Conservation (phyloP, 2,329 filamentous ascomycete genomes). For the Raffaelea deltoideospora region DNA sequence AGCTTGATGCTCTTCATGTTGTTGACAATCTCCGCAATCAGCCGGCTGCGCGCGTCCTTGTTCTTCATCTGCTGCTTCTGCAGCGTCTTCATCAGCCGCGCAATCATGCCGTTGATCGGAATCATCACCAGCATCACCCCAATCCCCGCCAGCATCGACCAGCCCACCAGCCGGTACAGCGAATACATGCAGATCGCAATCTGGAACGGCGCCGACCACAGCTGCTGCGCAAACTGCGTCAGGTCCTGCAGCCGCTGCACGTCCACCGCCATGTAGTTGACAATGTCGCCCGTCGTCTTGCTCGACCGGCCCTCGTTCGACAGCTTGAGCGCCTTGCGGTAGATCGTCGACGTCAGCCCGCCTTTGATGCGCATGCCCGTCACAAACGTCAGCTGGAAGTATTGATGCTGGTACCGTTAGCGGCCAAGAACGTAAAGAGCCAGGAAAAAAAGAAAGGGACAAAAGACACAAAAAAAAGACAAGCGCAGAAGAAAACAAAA, state of each 20-base stretch:
- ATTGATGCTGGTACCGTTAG: too few relatives aligned
- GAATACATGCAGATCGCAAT: constrained; percentile 92
- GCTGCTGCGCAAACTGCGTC: constrained; percentile 85
- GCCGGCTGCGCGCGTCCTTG: constrained; percentile 80
- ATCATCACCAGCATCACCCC: constrained; percentile 97
- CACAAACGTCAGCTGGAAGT: constrained; percentile 90
- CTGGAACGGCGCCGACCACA: constrained; percentile 96
- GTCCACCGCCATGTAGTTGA: constrained; percentile 99
- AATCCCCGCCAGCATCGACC: constrained; percentile 90
- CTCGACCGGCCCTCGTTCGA: constrained; percentile 82
- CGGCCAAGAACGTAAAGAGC: constrained; percentile 12
- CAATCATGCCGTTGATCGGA: constrained; percentile 84
- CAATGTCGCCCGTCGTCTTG: constrained; percentile 93
- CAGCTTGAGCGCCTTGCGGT: constrained; percentile 74
- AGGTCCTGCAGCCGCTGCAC: constrained; percentile 89
- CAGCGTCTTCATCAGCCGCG: constrained; percentile 80
- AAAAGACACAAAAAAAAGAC: constrained; percentile 14
- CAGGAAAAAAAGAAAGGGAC: not conserved
- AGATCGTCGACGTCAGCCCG: constrained; percentile 77
- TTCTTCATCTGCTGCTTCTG: constrained; percentile 99
- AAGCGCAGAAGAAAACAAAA: too few relatives aligned
- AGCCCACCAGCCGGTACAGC: constrained; percentile 84
- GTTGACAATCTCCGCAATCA: constrained; percentile 96
- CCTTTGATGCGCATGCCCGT: constrained; percentile 96
- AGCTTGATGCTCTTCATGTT: constrained; percentile 99